Evolutionary conservation across 345 rosid species (phyloP).

Genomic region (Salix dunnii): DNA sequence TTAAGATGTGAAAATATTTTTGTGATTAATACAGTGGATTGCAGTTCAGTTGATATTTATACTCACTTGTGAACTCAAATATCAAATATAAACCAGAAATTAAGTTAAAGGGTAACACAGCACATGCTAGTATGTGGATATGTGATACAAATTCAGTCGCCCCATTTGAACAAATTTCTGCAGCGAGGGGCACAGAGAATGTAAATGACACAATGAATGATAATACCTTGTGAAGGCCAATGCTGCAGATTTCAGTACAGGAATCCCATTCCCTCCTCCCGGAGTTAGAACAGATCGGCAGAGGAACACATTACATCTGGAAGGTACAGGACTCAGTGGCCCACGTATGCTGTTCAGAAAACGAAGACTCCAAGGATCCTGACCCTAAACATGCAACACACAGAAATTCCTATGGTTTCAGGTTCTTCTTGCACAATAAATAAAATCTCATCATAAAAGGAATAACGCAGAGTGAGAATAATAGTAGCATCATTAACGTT

Average conservation of each 20-base stretch:
- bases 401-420: neutral
- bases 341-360: slow-evolving; percentile 33
- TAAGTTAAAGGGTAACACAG: neutral
- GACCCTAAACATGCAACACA: slow-evolving; percentile 42
- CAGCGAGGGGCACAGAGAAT: neutral
- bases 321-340: slow-evolving; percentile 35
- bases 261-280: slow-evolving; percentile 47
- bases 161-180: neutral
- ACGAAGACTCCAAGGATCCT: slow-evolving; percentile 59
- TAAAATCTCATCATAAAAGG: neutral
- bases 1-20: neutral
- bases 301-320: slow-evolving; percentile 45
- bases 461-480: neutral
- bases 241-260: slow-evolving; percentile 50
- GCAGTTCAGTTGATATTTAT: neutral
- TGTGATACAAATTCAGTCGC: neutral
- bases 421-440: neutral
- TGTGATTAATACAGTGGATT: neutral
- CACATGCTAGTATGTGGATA: neutral
- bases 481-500: neutral
- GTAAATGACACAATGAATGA: slow-evolving; percentile 8
- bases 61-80: neutral
- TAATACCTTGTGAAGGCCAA: slow-evolving; percentile 45
- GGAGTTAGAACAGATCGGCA: slow-evolving; percentile 58
- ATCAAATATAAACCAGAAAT: neutral